Evolutionary conservation across 1,139 yeast species (phyloP).

Genomic region (Candida sp.): DNA sequence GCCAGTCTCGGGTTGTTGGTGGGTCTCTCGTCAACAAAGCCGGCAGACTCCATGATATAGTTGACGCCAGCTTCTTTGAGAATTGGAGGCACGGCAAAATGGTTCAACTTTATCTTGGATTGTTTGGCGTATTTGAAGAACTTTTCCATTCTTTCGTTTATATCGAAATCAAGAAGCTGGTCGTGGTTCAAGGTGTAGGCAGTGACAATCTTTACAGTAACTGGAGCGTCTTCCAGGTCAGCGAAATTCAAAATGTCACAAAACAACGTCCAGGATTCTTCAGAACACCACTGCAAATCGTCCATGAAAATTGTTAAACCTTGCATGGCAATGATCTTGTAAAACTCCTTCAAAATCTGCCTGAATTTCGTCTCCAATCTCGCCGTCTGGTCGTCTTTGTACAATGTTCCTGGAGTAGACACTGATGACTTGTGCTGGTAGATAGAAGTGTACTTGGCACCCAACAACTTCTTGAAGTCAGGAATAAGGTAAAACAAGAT

Average conservation of each 20-base stretch:
- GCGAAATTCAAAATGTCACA: slow-evolving; percentile 29
- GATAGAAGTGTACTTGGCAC: slow-evolving; percentile 40
- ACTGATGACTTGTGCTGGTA: slow-evolving; percentile 13
- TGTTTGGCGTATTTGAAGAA: slow-evolving; percentile 8
- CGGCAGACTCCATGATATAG: slow-evolving; percentile 4
- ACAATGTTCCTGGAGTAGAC: slow-evolving; percentile 8
- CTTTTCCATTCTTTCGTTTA: slow-evolving; percentile 4
- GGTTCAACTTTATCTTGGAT: slow-evolving; percentile 8
- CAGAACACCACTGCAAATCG: slow-evolving; percentile 51
- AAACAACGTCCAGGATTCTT: slow-evolving; percentile 31
- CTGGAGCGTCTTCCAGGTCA: slow-evolving; percentile 5
- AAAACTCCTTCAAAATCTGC: slow-evolving; percentile 46
- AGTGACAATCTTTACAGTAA: slow-evolving; percentile 12
- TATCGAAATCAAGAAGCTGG: slow-evolving; percentile 9
- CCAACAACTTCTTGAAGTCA: slow-evolving; percentile 47
- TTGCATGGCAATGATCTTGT: slow-evolving; percentile 43
- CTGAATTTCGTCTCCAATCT: slow-evolving; percentile 46
- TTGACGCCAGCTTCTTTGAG: not conserved
- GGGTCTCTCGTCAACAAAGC: not conserved
- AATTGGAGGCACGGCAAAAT: slow-evolving; percentile 9
- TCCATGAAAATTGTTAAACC: slow-evolving; percentile 54
- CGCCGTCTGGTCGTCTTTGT: slow-evolving; percentile 21
- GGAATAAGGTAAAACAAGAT: slow-evolving; percentile 49
- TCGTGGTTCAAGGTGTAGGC: slow-evolving; percentile 12
- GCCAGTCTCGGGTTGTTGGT: not conserved